Conservation (phyloP, 225 moss, liverwort and hornwort genomes). For the Pleurozium schreberi region DNA sequence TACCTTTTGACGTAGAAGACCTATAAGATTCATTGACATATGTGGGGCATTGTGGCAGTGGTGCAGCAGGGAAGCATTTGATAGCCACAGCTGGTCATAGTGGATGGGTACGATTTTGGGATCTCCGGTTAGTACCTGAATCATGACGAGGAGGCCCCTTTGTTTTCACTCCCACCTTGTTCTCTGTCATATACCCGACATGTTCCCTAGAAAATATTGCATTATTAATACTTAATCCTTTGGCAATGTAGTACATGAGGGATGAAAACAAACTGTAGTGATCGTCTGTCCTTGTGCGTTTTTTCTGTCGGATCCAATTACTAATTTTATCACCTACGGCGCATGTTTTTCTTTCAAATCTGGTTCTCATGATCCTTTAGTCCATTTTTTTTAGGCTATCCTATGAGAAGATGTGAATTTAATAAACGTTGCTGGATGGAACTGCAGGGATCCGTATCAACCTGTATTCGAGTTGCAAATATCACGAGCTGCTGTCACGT, state of each 20-base stretch:
- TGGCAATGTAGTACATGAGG: not conserved
- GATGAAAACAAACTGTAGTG: not conserved
- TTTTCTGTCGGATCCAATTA: not conserved
- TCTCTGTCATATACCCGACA: not conserved
- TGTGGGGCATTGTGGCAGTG: conserved; percentile 31
- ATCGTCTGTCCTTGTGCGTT: not conserved
- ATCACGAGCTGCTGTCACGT: conserved; percentile 76
- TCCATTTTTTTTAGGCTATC: not conserved
- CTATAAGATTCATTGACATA: not conserved
- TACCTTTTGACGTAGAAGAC: not conserved
- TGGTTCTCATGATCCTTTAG: not conserved
- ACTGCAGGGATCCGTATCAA: conserved; percentile 75
- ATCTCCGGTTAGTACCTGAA: conserved; percentile 50
- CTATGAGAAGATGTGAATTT: not conserved
- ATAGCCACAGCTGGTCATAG: conserved; percentile 94
- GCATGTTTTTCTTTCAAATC: not conserved
- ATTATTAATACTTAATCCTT: not conserved
- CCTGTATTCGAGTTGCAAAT: conserved; percentile 89
- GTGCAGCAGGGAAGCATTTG: conserved; percentile 57
- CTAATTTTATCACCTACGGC: not conserved
- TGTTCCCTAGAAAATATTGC: not conserved
- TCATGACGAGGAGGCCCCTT: not conserved
- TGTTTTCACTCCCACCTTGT: not conserved
- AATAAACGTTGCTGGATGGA: not conserved
- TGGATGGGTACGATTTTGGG: conserved; percentile 93